These are phyloP conservation scores for Senna siamea DNA, from an alignment of 306 rosid species.

Conservation along the genomic window DNA sequence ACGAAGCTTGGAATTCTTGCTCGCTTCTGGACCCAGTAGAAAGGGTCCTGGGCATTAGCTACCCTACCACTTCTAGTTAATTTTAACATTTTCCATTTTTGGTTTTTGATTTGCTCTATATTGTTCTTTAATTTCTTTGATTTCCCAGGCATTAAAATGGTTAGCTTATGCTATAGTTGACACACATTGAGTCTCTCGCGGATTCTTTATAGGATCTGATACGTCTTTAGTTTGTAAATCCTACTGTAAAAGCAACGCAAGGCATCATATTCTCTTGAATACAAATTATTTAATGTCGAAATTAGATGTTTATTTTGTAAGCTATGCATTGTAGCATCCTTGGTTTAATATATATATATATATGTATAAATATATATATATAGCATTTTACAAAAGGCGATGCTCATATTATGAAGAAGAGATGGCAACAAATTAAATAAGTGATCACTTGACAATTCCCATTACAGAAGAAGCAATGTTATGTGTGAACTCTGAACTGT, in stretches of 20 bases:
- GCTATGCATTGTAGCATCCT: background rate
- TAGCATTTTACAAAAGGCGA: background rate
- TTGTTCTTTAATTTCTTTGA: slow-evolving; percentile 2
- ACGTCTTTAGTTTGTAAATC: slow-evolving; percentile 11
- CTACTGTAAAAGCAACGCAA: slow-evolving; percentile 2
- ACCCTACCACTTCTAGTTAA: too few species aligned
- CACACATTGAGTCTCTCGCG: background rate
- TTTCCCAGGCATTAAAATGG: background rate
- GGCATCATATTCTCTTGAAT: background rate
- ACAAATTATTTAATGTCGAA: too few species aligned
- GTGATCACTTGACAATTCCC: background rate
- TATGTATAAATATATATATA: too few species aligned
- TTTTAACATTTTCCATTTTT: background rate
- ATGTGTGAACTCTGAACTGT: background rate
- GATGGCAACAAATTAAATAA: too few species aligned
- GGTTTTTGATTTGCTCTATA: background rate
- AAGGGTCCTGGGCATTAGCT: slow-evolving; percentile 74
- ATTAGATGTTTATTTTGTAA: background rate
- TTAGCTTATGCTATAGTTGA: slow-evolving; percentile 9
- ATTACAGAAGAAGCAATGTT: background rate
- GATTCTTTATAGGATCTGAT: slow-evolving; percentile 15
- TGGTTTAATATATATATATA: too few species aligned
- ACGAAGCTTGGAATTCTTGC: slow-evolving; percentile 53
- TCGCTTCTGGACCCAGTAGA: slow-evolving; percentile 82
- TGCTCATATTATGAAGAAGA: background rate